Evolutionary conservation across 345 rosid genomes (phyloP).

Genomic region (Eucalyptus coolabah): DNA sequence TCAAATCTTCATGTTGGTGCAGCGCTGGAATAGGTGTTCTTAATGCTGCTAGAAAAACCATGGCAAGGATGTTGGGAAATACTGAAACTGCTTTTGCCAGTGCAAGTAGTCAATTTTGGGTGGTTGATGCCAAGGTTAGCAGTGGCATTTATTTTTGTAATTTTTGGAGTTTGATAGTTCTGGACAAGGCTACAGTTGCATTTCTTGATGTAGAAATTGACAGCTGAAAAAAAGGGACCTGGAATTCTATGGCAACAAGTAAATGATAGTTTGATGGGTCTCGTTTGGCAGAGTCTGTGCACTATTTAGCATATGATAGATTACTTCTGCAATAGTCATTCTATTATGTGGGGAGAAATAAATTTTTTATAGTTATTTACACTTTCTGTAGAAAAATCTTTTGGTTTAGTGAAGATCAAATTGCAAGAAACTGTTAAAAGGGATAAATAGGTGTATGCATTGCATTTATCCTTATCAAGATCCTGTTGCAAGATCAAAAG

Average conservation of each 20-base stretch:
- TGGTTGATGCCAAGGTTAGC: slow-evolving; percentile 87
- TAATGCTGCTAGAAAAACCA: slow-evolving; percentile 94
- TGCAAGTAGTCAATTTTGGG: slow-evolving; percentile 95
- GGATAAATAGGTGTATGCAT: neutral
- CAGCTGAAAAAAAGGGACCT: neutral
- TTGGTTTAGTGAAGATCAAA: neutral
- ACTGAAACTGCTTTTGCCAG: slow-evolving; percentile 76
- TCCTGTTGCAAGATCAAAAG: neutral
- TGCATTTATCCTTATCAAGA: neutral
- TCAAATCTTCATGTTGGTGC: slow-evolving; percentile 14
- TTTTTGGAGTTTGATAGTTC: neutral
- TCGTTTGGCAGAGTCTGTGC: neutral
- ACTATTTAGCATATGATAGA: neutral
- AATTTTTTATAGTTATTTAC: neutral
- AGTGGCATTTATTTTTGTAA: neutral
- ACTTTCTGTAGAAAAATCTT: neutral
- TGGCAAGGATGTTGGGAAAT: slow-evolving; percentile 97
- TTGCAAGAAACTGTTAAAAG: neutral
- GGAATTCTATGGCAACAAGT: neutral
- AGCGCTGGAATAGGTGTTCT: slow-evolving; percentile 98
- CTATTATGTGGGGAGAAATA: neutral
- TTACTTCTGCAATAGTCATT: neutral
- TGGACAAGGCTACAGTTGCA: neutral
- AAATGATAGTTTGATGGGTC: neutral
- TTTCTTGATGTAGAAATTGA: neutral